Conservation (phyloP, 768 basidiomycete species). For the Grammothele lineata region DNA sequence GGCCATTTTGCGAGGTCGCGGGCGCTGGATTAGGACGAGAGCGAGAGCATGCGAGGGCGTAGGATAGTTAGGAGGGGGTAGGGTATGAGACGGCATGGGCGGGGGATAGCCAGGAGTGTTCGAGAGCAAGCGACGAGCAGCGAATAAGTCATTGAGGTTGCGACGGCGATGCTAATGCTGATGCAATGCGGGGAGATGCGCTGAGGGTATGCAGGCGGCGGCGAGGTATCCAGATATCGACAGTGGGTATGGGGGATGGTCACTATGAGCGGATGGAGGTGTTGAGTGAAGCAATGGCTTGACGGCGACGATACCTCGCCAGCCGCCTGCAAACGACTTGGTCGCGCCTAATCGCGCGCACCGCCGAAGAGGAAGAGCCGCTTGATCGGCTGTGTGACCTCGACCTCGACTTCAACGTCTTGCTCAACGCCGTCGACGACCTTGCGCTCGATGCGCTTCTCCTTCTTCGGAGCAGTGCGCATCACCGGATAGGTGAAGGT, state of each 20-base stretch:
- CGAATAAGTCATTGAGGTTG: too few species aligned
- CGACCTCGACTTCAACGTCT: conserved; percentile 51
- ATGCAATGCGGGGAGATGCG: conserved; percentile 1
- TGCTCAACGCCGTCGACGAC: conserved; percentile 47
- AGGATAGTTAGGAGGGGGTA: neutral
- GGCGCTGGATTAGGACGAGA: conserved; percentile 1
- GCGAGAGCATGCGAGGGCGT: neutral
- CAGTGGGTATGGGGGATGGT: conserved; percentile 9
- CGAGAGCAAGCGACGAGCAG: conserved; percentile 11
- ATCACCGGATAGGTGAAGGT: conserved; percentile 64
- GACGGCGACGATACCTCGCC: conserved; percentile 14
- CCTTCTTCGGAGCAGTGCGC: conserved; percentile 51
- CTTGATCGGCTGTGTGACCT: conserved; percentile 52
- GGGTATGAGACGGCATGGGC: neutral
- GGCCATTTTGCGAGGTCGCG: conserved; percentile 12
- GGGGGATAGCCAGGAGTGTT: neutral
- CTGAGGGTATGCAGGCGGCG: conserved; percentile 1
- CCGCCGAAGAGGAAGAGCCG: conserved; percentile 67
- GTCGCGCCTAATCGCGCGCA: conserved; percentile 28
- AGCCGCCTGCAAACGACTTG: conserved; percentile 2
- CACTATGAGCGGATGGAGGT: neutral
- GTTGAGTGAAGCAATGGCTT: neutral
- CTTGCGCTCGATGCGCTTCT: conserved; percentile 44
- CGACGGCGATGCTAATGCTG: conserved; percentile 1
- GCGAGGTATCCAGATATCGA: conserved; percentile 16